A percentile compares a stretch with the other conserved stretches of the same genome.
phyloP scores from a whole-genome alignment of 768 basidiomycete genomes.

The Steccherinum ochraceum region DNA sequence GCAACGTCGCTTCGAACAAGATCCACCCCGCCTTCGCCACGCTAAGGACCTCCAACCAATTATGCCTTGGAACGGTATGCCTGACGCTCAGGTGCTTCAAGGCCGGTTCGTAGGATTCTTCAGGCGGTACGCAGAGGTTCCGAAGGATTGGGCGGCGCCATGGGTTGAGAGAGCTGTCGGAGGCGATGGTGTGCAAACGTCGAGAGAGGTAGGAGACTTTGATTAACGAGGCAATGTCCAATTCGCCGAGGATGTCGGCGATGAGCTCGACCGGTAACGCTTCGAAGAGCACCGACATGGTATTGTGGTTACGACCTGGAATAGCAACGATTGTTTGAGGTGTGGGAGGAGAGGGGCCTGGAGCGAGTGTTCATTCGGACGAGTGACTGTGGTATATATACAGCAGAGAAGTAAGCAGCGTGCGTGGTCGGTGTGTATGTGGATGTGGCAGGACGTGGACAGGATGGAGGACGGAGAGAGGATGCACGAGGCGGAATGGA shows the following conservation, averaged over 20 bases:
- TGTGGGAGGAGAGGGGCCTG: no score
- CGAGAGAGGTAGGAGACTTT: conserved; percentile 54
- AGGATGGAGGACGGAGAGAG: no score
- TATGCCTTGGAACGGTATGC: conserved; percentile 61
- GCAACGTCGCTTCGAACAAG: conserved; percentile 61
- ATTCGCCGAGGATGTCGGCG: conserved; percentile 62
- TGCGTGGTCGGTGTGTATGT: no score
- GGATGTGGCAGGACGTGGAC: no score
- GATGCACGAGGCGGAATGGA: no score
- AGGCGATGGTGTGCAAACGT: conserved; percentile 48
- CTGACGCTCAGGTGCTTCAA: conserved; percentile 59
- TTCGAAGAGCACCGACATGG: conserved; percentile 34
- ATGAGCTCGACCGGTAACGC: conserved; percentile 73
- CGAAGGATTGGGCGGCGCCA: conserved; percentile 70
- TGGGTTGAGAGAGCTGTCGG: conserved; percentile 63
- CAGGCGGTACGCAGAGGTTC: conserved; percentile 33
- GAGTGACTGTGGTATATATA: no score
- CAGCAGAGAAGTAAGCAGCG: no score
- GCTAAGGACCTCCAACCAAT: conserved; percentile 75
- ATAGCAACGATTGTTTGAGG: no score
- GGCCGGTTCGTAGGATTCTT: conserved; percentile 36
- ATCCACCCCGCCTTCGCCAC: conserved; percentile 56
- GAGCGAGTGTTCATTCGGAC: no score
- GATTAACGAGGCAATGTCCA: conserved; percentile 58
- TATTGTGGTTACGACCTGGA: no score